Evolutionary conservation across 2,329 filamentous ascomycete species (phyloP), one percentile per base, ranked within the genome.

Genomic region (Aspergillus ustus): DNA sequence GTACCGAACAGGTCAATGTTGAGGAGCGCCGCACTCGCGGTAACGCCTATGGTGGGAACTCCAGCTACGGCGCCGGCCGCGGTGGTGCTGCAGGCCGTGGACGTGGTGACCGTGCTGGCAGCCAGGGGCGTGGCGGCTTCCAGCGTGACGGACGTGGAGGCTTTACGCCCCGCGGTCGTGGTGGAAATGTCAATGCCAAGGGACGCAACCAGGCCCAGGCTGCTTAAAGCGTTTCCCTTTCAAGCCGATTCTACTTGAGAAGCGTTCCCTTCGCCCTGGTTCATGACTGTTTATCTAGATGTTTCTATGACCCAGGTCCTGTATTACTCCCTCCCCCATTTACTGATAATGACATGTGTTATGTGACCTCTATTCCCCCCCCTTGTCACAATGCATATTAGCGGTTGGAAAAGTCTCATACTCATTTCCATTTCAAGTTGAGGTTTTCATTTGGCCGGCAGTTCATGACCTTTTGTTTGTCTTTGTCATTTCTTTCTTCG

Each of bases 21-120:
- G 95, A 98, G 81, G 91, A 94, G 75, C 93, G 95, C 66, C 92
- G 92, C 67, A 87, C 90, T 70, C 92, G 92, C 78, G 82, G 88
- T 50, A 85, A 82, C 65, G 86, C 87, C 59, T 91, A 89, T 67
- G 90, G 90, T 61, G 87, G 87, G 73, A 90, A 88, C 78, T 87
- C 87, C 74, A 83, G 83, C 69, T 80, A 84, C 63, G 82, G 82
- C 68, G 77, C 85, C 64, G 84, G 83, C 67, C 87, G 90, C 64
- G 89, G 89, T 56, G 85, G 85, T 53, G 81, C 85, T 67, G 83
- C 34, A 40, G 34, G 84, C 67, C 87, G 89, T 71, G 88, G 89
- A 63, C 89, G 90, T 72, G 89, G 89, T 67, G 88, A 91, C 61
- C 87, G 88, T 67, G 78, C 82, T 53, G 85, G 86, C 57, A 86